phyloP scores from a whole-genome alignment of 1,139 yeast species.

The Blastobotrys malaysiensis region DNA sequence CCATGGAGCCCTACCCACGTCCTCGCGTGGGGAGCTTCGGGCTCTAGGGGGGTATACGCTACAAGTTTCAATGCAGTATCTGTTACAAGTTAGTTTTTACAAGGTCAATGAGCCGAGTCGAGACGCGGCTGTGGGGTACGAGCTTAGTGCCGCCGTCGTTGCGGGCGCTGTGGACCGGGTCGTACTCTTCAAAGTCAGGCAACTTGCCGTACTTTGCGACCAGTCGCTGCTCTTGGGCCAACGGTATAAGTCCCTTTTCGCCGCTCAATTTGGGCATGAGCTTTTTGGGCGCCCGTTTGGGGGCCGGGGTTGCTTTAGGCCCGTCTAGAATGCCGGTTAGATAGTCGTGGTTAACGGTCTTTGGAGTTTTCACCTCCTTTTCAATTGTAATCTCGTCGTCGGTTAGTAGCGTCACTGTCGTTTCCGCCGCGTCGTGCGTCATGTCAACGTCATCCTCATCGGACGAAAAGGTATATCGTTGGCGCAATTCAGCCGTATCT shows the following conservation, averaged over 20 bases:
- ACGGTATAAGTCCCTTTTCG: not conserved
- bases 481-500: not conserved
- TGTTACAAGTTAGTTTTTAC: not conserved
- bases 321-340: not conserved
- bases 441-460: not conserved
- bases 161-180: constrained; percentile 22
- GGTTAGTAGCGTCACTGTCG: not conserved
- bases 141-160: constrained; percentile 13
- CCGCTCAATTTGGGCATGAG: not conserved
- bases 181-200: constrained; percentile 7
- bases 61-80: not conserved
- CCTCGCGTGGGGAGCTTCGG: too few relatives aligned
- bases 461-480: not conserved
- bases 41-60: not conserved
- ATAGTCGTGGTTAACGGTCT: not conserved
- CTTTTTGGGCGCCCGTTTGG: not conserved
- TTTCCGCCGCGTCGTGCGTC: not conserved
- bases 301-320: not conserved
- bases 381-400: not conserved
- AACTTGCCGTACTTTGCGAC: not conserved
- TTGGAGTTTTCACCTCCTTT: not conserved
- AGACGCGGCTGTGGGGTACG: constrained; percentile 19
- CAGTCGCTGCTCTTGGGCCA: not conserved
- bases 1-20: too few relatives aligned
- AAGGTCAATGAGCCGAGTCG: constrained; percentile 19